Percentiles rank a stretch among this genome's conserved stretches.
These are phyloP conservation scores for Priceomyces melissophilus DNA, from an alignment of 805 yeast species.

Conservation along the genomic window DNA sequence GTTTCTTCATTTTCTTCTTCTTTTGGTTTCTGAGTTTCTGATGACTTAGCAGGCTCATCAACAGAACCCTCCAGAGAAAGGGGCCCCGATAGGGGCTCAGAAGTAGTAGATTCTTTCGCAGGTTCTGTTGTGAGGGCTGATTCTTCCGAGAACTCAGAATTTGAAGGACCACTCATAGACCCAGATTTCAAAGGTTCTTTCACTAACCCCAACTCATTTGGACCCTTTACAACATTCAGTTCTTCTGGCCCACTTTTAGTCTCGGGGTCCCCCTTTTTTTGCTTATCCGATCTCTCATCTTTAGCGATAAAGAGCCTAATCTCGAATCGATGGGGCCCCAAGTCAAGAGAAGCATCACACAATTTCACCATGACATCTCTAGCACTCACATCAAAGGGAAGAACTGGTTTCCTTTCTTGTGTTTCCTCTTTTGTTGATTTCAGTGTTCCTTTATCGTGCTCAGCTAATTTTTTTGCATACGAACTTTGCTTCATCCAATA, in stretches of 20 bases:
- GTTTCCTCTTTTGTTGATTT: slow-evolving; percentile 17
- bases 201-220: too few relatives aligned
- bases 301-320: slow-evolving; percentile 77
- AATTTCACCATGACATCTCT: slow-evolving; percentile 87
- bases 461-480: slow-evolving; percentile 45
- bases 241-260: slow-evolving; percentile 6
- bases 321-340: slow-evolving; percentile 84
- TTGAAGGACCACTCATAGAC: too few relatives aligned
- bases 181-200: too few relatives aligned
- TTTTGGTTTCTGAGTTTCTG: too few relatives aligned
- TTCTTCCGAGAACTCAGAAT: too few relatives aligned
- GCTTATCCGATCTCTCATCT: slow-evolving; percentile 64
- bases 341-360: slow-evolving; percentile 65
- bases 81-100: too few relatives aligned
- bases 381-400: slow-evolving; percentile 46
- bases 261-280: slow-evolving; percentile 3
- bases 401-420: slow-evolving; percentile 29
- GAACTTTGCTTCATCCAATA: slow-evolving; percentile 77
- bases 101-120: too few relatives aligned
- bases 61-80: too few relatives aligned
- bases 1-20: too few relatives aligned
- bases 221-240: too few relatives aligned
- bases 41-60: too few relatives aligned
- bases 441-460: slow-evolving; percentile 36
- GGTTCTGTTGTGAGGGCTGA: too few relatives aligned